Conservation (phyloP, 768 basidiomycete genomes). For the Pisolithus microcarpus region DNA sequence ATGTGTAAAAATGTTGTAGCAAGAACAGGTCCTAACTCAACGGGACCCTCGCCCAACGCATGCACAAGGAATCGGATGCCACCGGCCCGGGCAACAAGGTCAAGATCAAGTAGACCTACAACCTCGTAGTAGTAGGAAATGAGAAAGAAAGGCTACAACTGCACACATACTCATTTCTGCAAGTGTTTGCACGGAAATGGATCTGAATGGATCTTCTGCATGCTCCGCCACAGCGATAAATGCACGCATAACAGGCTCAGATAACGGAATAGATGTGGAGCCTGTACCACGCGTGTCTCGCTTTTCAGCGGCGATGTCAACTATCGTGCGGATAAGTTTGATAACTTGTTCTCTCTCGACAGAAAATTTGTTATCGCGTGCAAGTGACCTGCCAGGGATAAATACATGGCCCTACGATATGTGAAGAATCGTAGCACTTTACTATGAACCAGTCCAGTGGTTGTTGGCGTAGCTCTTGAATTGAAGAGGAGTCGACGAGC, state of each 20-base stretch:
- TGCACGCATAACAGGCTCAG: slow-evolving; percentile 75
- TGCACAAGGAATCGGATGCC: slow-evolving; percentile 84
- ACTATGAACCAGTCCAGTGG: slow-evolving; percentile 87
- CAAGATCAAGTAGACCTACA: slow-evolving; percentile 81
- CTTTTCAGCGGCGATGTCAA: slow-evolving; percentile 66
- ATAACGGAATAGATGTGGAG: slow-evolving; percentile 49
- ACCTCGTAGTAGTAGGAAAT: slow-evolving; percentile 6
- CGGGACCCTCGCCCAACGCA: slow-evolving; percentile 83
- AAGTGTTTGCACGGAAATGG: slow-evolving; percentile 78
- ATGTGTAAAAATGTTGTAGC: slow-evolving; percentile 77
- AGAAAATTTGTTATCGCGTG: slow-evolving; percentile 75
- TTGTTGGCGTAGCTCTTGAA: slow-evolving; percentile 53
- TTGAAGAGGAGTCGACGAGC: slow-evolving; percentile 65
- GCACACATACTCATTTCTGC: slow-evolving; percentile 73
- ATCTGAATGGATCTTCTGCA: slow-evolving; percentile 80
- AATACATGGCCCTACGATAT: not conserved
- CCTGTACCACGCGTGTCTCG: slow-evolving; percentile 34
- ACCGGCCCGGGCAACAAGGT: slow-evolving; percentile 71
- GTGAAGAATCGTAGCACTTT: slow-evolving; percentile 45
- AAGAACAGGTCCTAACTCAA: slow-evolving; percentile 71
- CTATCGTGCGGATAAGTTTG: slow-evolving; percentile 76
- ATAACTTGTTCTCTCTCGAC: slow-evolving; percentile 90
- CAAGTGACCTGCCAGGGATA: slow-evolving; percentile 53
- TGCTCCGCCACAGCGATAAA: slow-evolving; percentile 93
- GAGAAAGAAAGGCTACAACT: slow-evolving; percentile 1